Conservation (phyloP, 345 rosid species). For the Citrus reticulata region DNA sequence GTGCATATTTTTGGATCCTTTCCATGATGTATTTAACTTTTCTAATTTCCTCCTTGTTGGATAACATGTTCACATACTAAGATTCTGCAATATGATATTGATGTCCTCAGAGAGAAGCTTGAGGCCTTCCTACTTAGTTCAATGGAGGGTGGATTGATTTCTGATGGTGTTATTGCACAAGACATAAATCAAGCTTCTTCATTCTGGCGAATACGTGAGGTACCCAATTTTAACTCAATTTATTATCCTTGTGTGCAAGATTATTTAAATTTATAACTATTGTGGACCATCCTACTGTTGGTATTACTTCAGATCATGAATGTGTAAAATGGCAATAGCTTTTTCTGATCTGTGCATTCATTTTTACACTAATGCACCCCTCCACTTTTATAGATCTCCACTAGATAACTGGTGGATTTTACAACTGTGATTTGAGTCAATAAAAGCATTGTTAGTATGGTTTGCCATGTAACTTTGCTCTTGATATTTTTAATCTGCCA, state of each 20-base stretch:
- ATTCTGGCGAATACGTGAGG: slow-evolving; percentile 95
- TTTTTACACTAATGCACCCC: background rate
- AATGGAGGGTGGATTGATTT: slow-evolving; percentile 76
- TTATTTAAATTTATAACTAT: background rate
- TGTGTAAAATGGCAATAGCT: background rate
- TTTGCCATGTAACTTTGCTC: background rate
- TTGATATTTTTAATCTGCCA: background rate
- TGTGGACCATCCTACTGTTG: background rate
- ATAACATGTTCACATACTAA: background rate
- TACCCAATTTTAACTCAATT: slow-evolving; percentile 25
- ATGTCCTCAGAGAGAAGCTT: slow-evolving; percentile 72
- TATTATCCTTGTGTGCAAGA: background rate
- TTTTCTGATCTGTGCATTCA: background rate
- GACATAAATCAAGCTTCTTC: slow-evolving; percentile 88
- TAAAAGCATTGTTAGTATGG: background rate
- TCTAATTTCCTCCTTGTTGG: background rate
- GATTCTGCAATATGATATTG: background rate
- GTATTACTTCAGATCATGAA: background rate
- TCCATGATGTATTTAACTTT: background rate
- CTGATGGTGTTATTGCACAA: slow-evolving; percentile 93
- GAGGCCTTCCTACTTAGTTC: slow-evolving; percentile 80
- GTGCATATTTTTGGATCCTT: background rate
- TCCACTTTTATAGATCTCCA: background rate
- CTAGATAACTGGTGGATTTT: background rate
- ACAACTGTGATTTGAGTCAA: background rate